These are phyloP conservation scores for Acanthamoeba lenticulata DNA, from an alignment of 208 protist genomes.

Conservation along the genomic window DNA sequence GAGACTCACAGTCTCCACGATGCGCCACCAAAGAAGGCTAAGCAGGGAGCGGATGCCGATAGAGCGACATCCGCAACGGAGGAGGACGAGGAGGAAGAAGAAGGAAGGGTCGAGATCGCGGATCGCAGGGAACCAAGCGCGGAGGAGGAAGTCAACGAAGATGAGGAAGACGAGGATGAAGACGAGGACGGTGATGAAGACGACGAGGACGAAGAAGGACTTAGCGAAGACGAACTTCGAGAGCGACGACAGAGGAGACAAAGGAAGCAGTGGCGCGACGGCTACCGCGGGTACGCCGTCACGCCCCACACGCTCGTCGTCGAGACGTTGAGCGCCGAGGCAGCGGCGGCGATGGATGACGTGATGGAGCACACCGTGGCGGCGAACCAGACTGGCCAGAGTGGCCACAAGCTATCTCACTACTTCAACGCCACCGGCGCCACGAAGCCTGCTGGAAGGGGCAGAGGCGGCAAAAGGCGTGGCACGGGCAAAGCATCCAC, in stretches of 20 bases:
- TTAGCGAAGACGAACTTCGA: not conserved
- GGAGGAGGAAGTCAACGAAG: not conserved
- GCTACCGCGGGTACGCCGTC: not conserved
- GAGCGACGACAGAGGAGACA: not conserved
- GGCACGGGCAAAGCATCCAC: not conserved
- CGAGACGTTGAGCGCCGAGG: not conserved
- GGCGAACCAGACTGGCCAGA: too few relatives aligned
- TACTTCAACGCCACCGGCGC: too few relatives aligned
- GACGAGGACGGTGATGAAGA: not conserved
- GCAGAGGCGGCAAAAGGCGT: not conserved
- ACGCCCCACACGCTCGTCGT: not conserved
- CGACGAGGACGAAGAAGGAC: not conserved
- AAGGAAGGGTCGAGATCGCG: not conserved
- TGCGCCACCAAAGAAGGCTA: not conserved
- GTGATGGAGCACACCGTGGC: not conserved
- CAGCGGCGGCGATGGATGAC: not conserved
- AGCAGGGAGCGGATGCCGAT: not conserved
- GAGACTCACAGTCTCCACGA: not conserved
- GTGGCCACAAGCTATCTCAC: not conserved
- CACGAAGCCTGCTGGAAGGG: too few relatives aligned
- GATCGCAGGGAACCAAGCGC: not conserved
- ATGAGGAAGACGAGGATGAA: not conserved
- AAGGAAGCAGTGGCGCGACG: not conserved
- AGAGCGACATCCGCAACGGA: not conserved
- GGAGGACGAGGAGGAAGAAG: not conserved